These are phyloP conservation scores for Sambucus nigra DNA, from an alignment of 129 eudicot species.

Conservation along the genomic window DNA sequence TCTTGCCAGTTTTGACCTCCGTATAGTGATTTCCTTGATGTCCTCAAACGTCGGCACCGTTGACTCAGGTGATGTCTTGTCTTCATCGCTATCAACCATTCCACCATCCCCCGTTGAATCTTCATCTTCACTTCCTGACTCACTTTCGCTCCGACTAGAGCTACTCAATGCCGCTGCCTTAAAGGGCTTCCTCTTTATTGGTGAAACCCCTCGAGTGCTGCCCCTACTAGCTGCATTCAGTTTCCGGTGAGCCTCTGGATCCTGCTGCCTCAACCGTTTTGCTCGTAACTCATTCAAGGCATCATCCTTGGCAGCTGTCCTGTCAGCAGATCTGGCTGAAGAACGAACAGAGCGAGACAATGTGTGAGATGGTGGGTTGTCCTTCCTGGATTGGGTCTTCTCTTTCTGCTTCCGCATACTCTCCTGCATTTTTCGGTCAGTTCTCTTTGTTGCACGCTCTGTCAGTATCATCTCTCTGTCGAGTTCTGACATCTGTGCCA, in stretches of 20 bases:
- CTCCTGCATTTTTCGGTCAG: conserved; percentile 54
- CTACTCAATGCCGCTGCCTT: conserved; percentile 32
- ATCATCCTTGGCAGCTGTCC: conserved; percentile 48
- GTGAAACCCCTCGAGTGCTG: conserved; percentile 38
- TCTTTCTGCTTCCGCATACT: conserved; percentile 48
- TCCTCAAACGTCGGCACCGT: conserved; percentile 51
- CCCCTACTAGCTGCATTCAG: conserved; percentile 33
- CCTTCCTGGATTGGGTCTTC: conserved; percentile 42
- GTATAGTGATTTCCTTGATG: conserved; percentile 64
- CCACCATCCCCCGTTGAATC: conserved; percentile 51
- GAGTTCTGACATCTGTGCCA: conserved; percentile 69
- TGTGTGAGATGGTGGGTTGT: conserved; percentile 45
- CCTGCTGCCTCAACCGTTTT: conserved; percentile 49
- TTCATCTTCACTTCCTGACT: conserved; percentile 60
- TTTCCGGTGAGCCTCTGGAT: conserved; percentile 41
- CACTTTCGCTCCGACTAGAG: conserved; percentile 54
- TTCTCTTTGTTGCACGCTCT: conserved; percentile 56
- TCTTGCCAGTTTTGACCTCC: conserved; percentile 76
- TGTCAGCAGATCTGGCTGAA: conserved; percentile 60
- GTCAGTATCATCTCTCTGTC: conserved; percentile 67
- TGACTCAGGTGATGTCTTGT: conserved; percentile 37
- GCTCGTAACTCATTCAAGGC: conserved; percentile 57
- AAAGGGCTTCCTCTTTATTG: conserved; percentile 36
- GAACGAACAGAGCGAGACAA: conserved; percentile 54
- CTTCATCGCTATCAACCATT: conserved; percentile 54